Conservation (phyloP, 805 yeast species). For the Vanderwaltozyma verrucispora region DNA sequence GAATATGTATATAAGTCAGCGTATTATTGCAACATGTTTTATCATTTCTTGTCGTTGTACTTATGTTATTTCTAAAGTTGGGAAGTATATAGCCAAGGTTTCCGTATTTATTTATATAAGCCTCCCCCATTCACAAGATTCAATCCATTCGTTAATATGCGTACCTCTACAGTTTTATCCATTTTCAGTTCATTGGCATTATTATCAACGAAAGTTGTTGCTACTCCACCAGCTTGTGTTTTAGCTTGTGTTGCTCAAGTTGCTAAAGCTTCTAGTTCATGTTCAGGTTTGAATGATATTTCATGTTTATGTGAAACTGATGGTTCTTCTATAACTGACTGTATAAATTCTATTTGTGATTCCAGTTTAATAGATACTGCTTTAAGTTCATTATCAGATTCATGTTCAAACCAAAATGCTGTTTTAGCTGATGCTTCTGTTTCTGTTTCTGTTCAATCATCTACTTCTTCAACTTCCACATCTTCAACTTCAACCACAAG, state of each 20-base stretch:
- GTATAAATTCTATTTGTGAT: conserved; percentile 54
- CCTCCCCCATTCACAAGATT: too few relatives aligned
- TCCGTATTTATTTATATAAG: too few relatives aligned
- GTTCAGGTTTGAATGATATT: conserved; percentile 53
- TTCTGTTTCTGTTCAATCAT: conserved; percentile 26
- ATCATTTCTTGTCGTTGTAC: too few relatives aligned
- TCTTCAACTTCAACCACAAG: conserved; percentile 15
- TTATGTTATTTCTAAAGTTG: too few relatives aligned
- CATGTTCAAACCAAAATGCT: conserved; percentile 41
- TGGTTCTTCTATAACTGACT: conserved; percentile 41
- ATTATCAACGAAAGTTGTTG: conserved; percentile 33
- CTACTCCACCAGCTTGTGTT: conserved; percentile 86
- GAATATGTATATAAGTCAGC: too few relatives aligned
- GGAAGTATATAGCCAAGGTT: too few relatives aligned
- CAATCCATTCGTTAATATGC: conserved; percentile 15
- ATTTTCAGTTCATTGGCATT: conserved; percentile 20
- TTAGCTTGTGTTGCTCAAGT: conserved; percentile 80
- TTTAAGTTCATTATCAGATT: conserved; percentile 40
- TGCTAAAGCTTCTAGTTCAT: conserved; percentile 39
- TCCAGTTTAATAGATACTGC: conserved; percentile 47
- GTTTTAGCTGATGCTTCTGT: conserved; percentile 27
- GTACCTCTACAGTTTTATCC: conserved; percentile 20
- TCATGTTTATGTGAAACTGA: conserved; percentile 59
- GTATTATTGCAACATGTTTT: too few relatives aligned
- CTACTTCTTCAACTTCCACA: conserved; percentile 20